Base-by-base conservation (phyloP, 441 rosid genomes). In the Croton laevigatus region DNA sequence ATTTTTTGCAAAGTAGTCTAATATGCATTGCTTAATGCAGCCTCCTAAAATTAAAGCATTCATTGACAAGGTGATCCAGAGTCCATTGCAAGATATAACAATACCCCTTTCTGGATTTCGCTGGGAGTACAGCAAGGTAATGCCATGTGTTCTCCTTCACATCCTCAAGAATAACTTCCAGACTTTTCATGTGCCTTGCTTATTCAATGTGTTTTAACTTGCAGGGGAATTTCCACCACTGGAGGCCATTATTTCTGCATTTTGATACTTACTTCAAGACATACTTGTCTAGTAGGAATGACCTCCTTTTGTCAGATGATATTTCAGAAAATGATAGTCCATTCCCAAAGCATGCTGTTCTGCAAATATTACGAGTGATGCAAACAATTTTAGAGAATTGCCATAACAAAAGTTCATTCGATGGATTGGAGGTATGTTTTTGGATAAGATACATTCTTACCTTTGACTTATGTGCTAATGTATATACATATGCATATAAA, bases 201-300 rank as follows among this genome's bases (percentile, higher is more conserved):
- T 78, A 82, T 74, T 53, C 17, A 6, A 62, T 72, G 61, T 74
- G 63, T 65, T 75, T 83, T 80, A 48, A 64, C 62, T 79, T 37
- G 36, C 89, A 95, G 99, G 99, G 99, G 17, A 95, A 89, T 81
- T 95, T 91, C 78, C 95, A 91, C 86, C 99, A 95, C 81, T 95
- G 99, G 99, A 88, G 97, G 82, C 98, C 97, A 3, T 73, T 95
- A 74, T 93, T 95, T 88, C 87, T 89, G 67, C 97, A 93, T 84
- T 95, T 95, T 75, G 99, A 91, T 74, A 84, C 85, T 68, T 95
- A 95, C 80, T 89, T 95, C 86, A 93, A 87, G 91, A 84, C 94
- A 17, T 90, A 83, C 77, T 63, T 95, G 81, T 85, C 89, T 57
- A 71, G 83, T 81, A 91, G 99, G 82, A 95, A 86, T 79, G 99